Conservation (phyloP, 78 protist genomes). For the Dictyostelium capitatum region DNA sequence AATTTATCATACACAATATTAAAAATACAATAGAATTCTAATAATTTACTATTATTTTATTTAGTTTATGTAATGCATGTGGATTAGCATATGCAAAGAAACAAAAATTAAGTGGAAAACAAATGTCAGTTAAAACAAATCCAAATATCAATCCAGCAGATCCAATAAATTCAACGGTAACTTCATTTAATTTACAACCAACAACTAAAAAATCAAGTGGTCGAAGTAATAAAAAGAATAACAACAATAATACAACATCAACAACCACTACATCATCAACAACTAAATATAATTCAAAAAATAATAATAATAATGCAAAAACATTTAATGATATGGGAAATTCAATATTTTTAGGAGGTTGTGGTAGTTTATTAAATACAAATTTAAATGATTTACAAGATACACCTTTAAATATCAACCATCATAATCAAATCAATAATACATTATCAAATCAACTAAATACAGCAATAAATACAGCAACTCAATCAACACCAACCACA, state of each 20-base stretch:
- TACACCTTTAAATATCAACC: too few species aligned
- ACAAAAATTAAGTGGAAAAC: constrained; percentile 5
- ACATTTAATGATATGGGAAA: too few species aligned
- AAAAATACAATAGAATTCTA: neutral
- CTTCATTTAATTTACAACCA: neutral
- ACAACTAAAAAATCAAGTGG: neutral
- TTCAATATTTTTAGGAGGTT: too few species aligned
- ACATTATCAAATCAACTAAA: too few species aligned
- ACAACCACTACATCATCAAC: neutral
- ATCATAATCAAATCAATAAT: too few species aligned
- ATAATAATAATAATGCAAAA: too few species aligned
- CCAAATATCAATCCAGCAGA: neutral
- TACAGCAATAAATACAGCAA: too few species aligned
- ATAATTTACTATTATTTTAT: too few species aligned
- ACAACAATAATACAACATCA: neutral
- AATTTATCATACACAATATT: neutral
- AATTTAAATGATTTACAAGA: too few species aligned
- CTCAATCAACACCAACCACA: too few species aligned
- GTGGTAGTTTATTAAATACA: too few species aligned
- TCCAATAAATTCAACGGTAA: neutral
- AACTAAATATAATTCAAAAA: too few species aligned
- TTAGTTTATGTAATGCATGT: constrained; percentile 82
- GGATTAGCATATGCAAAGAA: constrained; percentile 77
- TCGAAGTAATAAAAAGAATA: neutral
- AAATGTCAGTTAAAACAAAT: neutral